Base-by-base conservation (phyloP, 768 basidiomycete species). In the Wakefieldia striispora region DNA sequence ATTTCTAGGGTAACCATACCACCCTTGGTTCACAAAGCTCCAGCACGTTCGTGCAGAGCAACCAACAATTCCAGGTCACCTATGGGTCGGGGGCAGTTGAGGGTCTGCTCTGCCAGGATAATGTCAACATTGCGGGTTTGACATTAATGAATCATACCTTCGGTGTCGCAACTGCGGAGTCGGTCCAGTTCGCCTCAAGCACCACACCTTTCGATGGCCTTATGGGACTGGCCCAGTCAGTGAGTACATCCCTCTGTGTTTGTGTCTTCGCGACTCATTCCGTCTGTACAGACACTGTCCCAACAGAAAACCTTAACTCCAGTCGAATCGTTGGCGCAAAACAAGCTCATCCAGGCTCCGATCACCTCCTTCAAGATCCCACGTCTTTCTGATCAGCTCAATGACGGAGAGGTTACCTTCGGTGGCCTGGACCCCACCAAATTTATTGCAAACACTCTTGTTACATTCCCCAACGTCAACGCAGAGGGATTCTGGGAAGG, bases 351-450 rank as follows among this genome's bases (percentile, higher is more conserved):
- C 48, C 54, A 70, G 24, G 73, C 77, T 7, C 76, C 88, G 2
- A 85, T 93, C 61, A 79, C 82, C 10, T 88, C 88, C 9, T 91
- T 79, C 79, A 91, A 88, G 71, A 82, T 95, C 48, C 76, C 88
- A 3, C 86, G 91, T 49, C 70, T 85, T 29, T 74, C 78, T 9
- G 89, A 92, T 62, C 70, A 76, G 58, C 63, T 69, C 17, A 71
- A 78, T 47, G 86, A 91, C 56, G 91, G 91, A 43, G 78, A 90
- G 69, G 77, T 93, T 50, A 90, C 90, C 8, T 88, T 94, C 54
- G 91, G 91, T 29, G 85, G 78, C 12, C 75, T 91, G 29, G 88
- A 93, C 67, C 12, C 70, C 9, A 72, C 78, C 53, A 90, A 91
- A 68, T 88, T 90, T 64, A 76, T 83, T 56, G 47, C 74, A 6